Evolutionary conservation across 768 basidiomycete species (phyloP).

Genomic region (Clavaria fumosa): DNA sequence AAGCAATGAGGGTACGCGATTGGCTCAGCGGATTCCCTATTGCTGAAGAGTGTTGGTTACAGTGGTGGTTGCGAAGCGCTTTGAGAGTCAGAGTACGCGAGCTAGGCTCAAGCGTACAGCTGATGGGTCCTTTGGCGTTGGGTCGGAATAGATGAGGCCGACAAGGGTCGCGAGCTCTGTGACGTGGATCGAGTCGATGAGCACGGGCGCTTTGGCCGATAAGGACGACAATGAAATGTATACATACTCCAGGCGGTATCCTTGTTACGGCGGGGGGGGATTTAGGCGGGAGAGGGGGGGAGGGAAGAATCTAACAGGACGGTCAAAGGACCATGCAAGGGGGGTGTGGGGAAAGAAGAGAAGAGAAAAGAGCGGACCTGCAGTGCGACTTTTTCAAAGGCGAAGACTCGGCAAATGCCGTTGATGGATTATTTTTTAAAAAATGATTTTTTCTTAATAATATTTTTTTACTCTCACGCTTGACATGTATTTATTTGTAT

Average conservation of each 20-base stretch:
- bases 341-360: not conserved
- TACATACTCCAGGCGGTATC: conserved; percentile 33
- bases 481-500: too few species aligned
- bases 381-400: too few species aligned
- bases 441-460: too few species aligned
- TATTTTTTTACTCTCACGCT: too few species aligned
- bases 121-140: conserved; percentile 21
- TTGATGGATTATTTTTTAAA: too few species aligned
- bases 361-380: too few species aligned
- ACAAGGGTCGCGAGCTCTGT: conserved; percentile 90
- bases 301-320: conserved; percentile 2
- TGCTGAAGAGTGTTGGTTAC: not conserved
- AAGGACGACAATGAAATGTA: conserved; percentile 13
- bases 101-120: conserved; percentile 56
- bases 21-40: conserved; percentile 9
- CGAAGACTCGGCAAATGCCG: too few species aligned
- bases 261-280: conserved; percentile 29
- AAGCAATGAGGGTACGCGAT: conserved; percentile 9
- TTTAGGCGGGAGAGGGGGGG: conserved; percentile 18
- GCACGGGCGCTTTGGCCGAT: conserved; percentile 2
- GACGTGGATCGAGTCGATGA: conserved; percentile 13
- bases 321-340: conserved; percentile 5
- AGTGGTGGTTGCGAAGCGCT: conserved; percentile 4
- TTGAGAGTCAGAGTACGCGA: conserved; percentile 29
- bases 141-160: conserved; percentile 52